Evolutionary conservation across 108 stramenopile genomes (phyloP), one percentile per base, ranked within the genome.

Genomic region (Nitzschia putrida): DNA sequence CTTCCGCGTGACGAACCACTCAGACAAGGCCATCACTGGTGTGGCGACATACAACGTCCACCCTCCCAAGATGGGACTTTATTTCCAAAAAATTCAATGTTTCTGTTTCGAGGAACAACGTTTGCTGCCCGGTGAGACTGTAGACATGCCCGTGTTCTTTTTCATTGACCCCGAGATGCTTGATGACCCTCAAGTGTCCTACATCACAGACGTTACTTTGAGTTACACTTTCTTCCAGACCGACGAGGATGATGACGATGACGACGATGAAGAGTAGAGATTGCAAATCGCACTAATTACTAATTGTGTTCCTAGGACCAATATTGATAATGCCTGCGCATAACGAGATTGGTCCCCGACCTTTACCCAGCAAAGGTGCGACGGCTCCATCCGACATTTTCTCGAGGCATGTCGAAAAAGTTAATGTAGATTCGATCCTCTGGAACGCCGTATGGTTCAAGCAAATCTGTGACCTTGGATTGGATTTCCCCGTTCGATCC

Each of bases 51-150:
- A 99, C 88, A 99, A 99, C 81, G 98, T 99, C 14, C 92, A 96
- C 58, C 99, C 99, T 12, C 93, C 95, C 38, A 89, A 90, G 61
- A 89, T 95, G 24, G 99, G 99, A 8, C 73, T 98, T 51, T 97
- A 99, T 82, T 99, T 99, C 79, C 97, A 98, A 73, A 99, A 99
- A 74, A 98, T 99, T 72, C 98, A 99, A 77, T 99, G 99, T 65
- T 99, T 99, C 83, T 99, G 99, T 78, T 99, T 99, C 74, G 99
- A 99, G 76, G 98, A 99, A 83, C 99, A 99, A 71, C 82, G 99
- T 14, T 71, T 99, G 11, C 64, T 94, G 9, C 94, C 97, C 3
- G 92, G 93, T 8, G 99, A 99, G 78, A 98, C 97, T 41, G 96
- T 98, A 56, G 99, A 99, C 66, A 97, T 98, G 97, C 98, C 97